Evolutionary conservation across 2,329 filamentous ascomycete species (phyloP).

Genomic region (Juglanconis juglandina): DNA sequence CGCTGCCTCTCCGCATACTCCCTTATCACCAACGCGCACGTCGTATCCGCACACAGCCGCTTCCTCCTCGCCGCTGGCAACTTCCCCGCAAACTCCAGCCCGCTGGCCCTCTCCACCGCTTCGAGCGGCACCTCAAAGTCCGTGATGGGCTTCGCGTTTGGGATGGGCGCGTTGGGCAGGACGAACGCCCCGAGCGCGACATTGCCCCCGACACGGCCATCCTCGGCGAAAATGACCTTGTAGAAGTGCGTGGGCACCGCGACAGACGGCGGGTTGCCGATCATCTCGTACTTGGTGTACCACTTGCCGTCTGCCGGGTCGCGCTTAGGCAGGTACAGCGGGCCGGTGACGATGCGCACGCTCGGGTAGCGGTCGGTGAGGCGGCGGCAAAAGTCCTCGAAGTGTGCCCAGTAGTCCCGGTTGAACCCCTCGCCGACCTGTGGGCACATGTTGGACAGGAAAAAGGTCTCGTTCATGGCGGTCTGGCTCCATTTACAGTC

Average conservation of each 20-base stretch:
- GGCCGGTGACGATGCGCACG: conserved; percentile 89
- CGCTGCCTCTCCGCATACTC: conserved; percentile 68
- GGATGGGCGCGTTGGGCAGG: conserved; percentile 83
- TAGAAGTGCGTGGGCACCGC: conserved; percentile 98
- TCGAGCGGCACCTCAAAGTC: conserved; percentile 96
- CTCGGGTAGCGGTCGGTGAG: conserved; percentile 78
- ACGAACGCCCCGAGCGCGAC: conserved; percentile 94
- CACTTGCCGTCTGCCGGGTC: conserved; percentile 86
- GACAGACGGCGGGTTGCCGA: conserved; percentile 87
- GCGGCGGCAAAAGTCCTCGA: conserved; percentile 92
- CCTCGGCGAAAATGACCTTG: conserved; percentile 97
- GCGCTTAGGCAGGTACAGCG: conserved; percentile 83
- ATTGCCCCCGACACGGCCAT: conserved; percentile 64
- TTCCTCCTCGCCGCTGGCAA: conserved; percentile 70
- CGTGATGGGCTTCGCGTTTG: conserved; percentile 79
- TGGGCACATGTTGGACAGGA: conserved; percentile 93
- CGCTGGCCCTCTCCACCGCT: conserved; percentile 85
- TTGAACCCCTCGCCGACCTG: conserved; percentile 99
- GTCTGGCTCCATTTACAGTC: conserved; percentile 93
- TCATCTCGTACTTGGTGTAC: conserved; percentile 93
- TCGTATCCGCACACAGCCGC: conserved; percentile 80
- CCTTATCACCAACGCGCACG: conserved; percentile 76
- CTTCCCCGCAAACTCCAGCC: conserved; percentile 83
- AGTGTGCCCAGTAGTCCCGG: conserved; percentile 97
- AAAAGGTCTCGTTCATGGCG: conserved; percentile 95